These are phyloP conservation scores for Trichomonascaceae sp. DNA, from an alignment of 1,139 yeast species.

Conservation along the genomic window DNA sequence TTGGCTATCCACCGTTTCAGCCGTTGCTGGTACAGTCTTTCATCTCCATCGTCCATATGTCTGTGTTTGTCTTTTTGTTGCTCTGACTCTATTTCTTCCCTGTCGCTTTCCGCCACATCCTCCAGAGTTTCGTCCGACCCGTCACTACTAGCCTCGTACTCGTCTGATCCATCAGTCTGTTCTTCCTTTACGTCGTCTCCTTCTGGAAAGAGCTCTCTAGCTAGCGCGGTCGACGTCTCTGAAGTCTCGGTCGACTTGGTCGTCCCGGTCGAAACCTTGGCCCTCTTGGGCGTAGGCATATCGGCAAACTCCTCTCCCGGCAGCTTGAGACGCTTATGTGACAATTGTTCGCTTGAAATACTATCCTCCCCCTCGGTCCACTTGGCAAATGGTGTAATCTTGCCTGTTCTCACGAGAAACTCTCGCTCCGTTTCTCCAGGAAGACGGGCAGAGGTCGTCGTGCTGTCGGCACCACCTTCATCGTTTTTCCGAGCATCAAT, in stretches of 20 bases:
- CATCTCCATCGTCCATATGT: conserved; percentile 73
- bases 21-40: conserved; percentile 43
- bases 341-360: conserved; percentile 7
- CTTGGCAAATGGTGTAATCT: conserved; percentile 86
- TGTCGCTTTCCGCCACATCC: conserved; percentile 12
- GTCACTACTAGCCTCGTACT: conserved; percentile 14
- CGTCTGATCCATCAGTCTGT: conserved; percentile 14
- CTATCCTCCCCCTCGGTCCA: conserved; percentile 35
- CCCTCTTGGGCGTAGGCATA: conserved; percentile 11
- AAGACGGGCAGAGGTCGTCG: conserved; percentile 18
- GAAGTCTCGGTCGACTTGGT: no score
- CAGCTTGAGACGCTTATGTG: conserved; percentile 33
- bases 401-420: conserved; percentile 74
- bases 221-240: conserved; percentile 8
- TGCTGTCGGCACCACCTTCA: conserved; percentile 7
- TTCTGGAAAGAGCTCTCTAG: conserved; percentile 8
- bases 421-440: conserved; percentile 72
- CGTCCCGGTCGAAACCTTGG: conserved; percentile 6
- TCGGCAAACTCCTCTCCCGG: conserved; percentile 31
- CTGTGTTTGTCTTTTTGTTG: neutral
- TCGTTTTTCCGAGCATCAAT: conserved; percentile 24
- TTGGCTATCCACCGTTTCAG: conserved; percentile 44
- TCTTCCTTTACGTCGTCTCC: conserved; percentile 14
- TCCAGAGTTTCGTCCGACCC: conserved; percentile 16
- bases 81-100: conserved; percentile 4